Evolutionary conservation across 495 filamentous ascomycete species (phyloP).

Genomic region (Amphirosellinia nigrospora): DNA sequence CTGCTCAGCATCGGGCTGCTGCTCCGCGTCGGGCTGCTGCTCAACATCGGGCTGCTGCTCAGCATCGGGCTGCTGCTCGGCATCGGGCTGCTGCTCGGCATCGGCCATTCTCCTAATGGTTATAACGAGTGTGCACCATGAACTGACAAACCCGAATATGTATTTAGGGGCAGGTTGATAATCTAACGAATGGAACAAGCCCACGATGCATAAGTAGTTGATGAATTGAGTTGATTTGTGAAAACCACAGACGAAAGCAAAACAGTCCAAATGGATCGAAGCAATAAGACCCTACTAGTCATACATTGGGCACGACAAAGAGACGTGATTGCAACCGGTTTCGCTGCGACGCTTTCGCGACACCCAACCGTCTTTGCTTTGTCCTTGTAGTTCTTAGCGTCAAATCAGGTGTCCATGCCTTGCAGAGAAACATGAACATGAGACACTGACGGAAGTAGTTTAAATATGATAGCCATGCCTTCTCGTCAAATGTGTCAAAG

Average conservation of each 20-base stretch:
- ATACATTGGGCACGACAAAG: slow-evolving; percentile 2
- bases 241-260: neutral
- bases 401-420: neutral
- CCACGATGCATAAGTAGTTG: neutral
- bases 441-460: neutral
- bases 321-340: neutral
- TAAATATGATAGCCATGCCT: neutral
- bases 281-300: neutral
- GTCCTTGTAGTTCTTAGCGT: neutral
- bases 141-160: neutral
- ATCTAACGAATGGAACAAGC: neutral
- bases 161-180: no score
- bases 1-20: neutral
- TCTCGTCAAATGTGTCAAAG: neutral
- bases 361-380: neutral
- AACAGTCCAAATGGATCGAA: neutral
- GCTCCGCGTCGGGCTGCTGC: no score
- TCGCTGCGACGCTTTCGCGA: slow-evolving; percentile 2
- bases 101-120: neutral
- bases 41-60: neutral
- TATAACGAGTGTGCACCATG: neutral
- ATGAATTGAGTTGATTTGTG: neutral
- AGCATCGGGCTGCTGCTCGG: no score
- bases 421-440: neutral
- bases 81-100: neutral